Evolutionary conservation across 768 basidiomycete species (phyloP).

Genomic region (Rhizopogon sp.): DNA sequence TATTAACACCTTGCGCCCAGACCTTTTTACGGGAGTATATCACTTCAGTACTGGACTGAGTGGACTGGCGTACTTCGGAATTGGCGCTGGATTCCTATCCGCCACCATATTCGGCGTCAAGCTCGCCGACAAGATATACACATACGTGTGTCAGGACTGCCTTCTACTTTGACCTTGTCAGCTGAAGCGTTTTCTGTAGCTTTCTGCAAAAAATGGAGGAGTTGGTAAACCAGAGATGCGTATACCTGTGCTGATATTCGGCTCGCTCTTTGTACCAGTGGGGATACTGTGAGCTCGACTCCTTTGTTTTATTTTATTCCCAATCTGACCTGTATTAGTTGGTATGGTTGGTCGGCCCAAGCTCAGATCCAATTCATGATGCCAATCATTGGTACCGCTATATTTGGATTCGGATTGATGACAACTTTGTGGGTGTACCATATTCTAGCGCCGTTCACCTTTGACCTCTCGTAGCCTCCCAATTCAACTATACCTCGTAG

Average conservation of each 20-base stretch:
- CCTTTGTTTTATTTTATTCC: not conserved
- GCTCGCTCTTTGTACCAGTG: conserved; percentile 63
- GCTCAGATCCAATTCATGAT: conserved; percentile 67
- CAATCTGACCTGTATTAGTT: conserved; percentile 32
- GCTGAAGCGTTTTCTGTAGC: conserved; percentile 22
- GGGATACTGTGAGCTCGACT: conserved; percentile 52
- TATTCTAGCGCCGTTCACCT: not conserved
- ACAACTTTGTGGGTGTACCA: conserved; percentile 41
- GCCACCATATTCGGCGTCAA: conserved; percentile 46
- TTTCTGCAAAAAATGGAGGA: conserved; percentile 51
- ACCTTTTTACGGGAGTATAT: conserved; percentile 43
- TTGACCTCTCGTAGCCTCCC: conserved; percentile 42
- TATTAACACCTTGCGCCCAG: conserved; percentile 16
- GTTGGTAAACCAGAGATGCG: conserved; percentile 73
- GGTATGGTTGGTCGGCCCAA: conserved; percentile 81
- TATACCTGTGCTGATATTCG: conserved; percentile 67
- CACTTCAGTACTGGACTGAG: conserved; percentile 46
- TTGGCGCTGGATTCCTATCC: conserved; percentile 50
- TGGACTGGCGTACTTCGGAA: conserved; percentile 50
- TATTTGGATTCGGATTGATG: conserved; percentile 64
- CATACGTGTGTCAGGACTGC: conserved; percentile 29
- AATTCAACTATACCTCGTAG: conserved; percentile 66
- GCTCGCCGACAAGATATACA: conserved; percentile 42
- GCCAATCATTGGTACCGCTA: conserved; percentile 60
- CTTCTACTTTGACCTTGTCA: no score